Evolutionary conservation across 805 yeast species (phyloP).

Genomic region (Clavispora phyllophila): DNA sequence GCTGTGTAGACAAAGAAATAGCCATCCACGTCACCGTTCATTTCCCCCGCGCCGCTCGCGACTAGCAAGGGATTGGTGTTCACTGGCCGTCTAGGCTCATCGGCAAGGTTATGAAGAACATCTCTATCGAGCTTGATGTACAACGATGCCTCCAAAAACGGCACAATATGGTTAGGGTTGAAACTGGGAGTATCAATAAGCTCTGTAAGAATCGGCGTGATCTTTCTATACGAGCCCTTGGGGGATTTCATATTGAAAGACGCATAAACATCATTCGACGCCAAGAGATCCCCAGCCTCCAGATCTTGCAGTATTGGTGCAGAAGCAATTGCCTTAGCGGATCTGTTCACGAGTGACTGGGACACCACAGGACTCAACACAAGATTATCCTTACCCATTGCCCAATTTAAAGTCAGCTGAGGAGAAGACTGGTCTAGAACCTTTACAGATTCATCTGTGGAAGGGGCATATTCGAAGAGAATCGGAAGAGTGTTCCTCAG

Average conservation of each 20-base stretch:
- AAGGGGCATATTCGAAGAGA: constrained; percentile 50
- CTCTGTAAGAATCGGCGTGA: constrained; percentile 55
- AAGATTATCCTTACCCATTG: constrained; percentile 11
- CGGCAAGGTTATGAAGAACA: constrained; percentile 55
- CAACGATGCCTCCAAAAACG: constrained; percentile 68
- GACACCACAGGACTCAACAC: constrained; percentile 28
- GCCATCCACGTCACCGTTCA: constrained; percentile 73
- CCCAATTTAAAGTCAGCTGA: constrained; percentile 9
- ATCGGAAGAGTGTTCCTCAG: constrained; percentile 59
- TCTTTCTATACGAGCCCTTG: neutral
- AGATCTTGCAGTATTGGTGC: neutral
- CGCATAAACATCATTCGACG: constrained; percentile 19
- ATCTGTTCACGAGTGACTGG: constrained; percentile 11
- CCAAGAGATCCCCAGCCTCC: constrained; percentile 2
- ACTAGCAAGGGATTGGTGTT: constrained; percentile 64
- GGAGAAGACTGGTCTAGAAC: constrained; percentile 22
- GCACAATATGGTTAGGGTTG: constrained; percentile 61
- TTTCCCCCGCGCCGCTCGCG: constrained; percentile 74
- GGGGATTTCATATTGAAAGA: constrained; percentile 8
- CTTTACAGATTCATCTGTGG: constrained; percentile 7
- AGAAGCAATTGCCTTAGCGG: neutral
- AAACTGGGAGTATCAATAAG: constrained; percentile 73
- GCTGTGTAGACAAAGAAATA: constrained; percentile 66
- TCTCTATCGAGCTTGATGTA: constrained; percentile 58
- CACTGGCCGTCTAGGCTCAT: constrained; percentile 57